Evolutionary conservation across 345 rosid genomes (phyloP).

Genomic region (Draba incana): DNA sequence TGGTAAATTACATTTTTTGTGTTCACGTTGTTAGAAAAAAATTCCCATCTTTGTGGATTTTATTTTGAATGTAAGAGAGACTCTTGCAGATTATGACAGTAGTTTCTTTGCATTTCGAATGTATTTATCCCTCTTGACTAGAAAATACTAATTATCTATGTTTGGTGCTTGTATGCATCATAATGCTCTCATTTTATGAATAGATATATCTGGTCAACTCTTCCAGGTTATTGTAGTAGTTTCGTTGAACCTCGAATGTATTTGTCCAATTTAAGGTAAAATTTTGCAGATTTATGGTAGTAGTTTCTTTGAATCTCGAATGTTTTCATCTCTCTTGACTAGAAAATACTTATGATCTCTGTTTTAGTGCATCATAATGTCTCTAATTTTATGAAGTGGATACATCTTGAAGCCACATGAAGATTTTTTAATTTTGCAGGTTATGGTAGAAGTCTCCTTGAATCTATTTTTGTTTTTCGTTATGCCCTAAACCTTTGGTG

Average conservation of each 20-base stretch:
- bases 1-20: too few species aligned
- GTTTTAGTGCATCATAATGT: background rate
- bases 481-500: too few species aligned
- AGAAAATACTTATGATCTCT: background rate
- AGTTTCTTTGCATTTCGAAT: too few species aligned
- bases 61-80: too few species aligned
- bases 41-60: background rate
- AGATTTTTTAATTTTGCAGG: background rate
- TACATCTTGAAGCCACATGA: background rate
- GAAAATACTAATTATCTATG: too few species aligned
- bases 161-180: too few species aligned
- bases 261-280: background rate
- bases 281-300: too few species aligned
- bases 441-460: background rate
- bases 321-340: background rate
- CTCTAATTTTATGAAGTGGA: background rate
- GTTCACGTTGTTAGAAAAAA: too few species aligned
- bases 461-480: background rate
- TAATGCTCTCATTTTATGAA: too few species aligned
- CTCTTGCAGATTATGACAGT: too few species aligned
- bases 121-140: too few species aligned
- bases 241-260: conserved; percentile 18
- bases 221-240: background rate
- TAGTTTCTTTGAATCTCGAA: background rate
- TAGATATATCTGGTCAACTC: too few species aligned